Conservation (phyloP, 2,329 filamentous ascomycete species). For the Eurotiales sp. region DNA sequence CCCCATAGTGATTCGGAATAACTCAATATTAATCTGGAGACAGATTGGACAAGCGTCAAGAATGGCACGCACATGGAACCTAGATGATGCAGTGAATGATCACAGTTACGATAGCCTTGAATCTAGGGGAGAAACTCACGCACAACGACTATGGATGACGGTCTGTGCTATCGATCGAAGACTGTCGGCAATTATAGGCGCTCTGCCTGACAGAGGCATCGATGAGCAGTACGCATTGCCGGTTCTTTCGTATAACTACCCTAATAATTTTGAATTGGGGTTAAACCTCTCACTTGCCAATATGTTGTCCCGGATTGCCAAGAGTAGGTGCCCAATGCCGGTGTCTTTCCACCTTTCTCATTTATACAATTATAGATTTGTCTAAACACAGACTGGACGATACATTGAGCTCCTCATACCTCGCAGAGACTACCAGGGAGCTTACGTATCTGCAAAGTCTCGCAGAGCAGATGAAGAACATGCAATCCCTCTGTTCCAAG, state of each 20-base stretch:
- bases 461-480: slow-evolving; percentile 4
- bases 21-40: background rate
- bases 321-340: background rate
- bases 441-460: slow-evolving; percentile 1
- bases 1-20: background rate
- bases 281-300: slow-evolving; percentile 5
- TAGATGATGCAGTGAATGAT: background rate
- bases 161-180: slow-evolving; percentile 53
- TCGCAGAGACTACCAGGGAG: background rate
- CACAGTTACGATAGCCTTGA: background rate
- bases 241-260: background rate
- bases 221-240: slow-evolving; percentile 29
- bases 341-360: background rate
- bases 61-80: background rate
- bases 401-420: background rate
- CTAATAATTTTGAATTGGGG: background rate
- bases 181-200: slow-evolving; percentile 55
- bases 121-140: background rate
- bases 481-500: slow-evolving; percentile 2
- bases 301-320: background rate
- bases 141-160: slow-evolving; percentile 36
- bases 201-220: slow-evolving; percentile 48
- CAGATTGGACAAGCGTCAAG: slow-evolving; percentile 7
- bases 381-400: background rate
- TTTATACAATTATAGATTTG: slow-evolving; percentile 1